Evolutionary conservation across 2,329 filamentous ascomycete genomes (phyloP), one percentile per base, ranked within the genome.

Genomic region (Arthrobotrys megalospora): DNA sequence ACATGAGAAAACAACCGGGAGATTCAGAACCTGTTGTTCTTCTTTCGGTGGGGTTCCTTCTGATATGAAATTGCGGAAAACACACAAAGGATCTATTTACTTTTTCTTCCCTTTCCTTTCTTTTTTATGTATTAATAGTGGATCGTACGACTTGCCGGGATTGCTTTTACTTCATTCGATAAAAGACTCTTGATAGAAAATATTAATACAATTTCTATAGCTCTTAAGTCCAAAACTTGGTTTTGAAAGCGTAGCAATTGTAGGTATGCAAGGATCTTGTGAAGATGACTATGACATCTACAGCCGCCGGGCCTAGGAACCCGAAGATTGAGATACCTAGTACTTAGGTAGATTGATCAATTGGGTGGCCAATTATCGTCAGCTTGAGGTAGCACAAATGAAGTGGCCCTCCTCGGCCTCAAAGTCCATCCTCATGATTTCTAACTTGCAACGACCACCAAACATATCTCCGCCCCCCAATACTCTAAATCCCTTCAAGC

Each of bases 91-190:
- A 34, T 21, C 41, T 3, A 21, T 34, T 63, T 6, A 16, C 24
- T 45, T 34, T 16, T 48, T 19, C 10, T 48, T 45, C 41, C 6
- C 21, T 5, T 6, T 4, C 28, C n/a, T 62, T 45, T 47, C 41
- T 45, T 10, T 16, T 47, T 48, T n/a, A 34, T 64, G 60, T 64
- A 64, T 64, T 64, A 64, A 36, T 64, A 64, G 60, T 47, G 36
- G 16, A 43, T 43, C 19, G 36, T 36, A 43, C 34, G 55, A 43
- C 55, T 24, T 60, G 16, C 19, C 11, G 34, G 16, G 62, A 28
- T 38, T 65, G 24, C 16, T 63, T 34, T 43, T 62, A 14, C 10
- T 43, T 47, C 16, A 19, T 48, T 32, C 24, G 7, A 38, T 38
- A 38, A 38, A 38, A 38, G 7, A 38, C 24, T 55, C 41, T 16